Evolutionary conservation across 495 filamentous ascomycete species (phyloP), one percentile per base, ranked within the genome.

Genomic region (Lasiosphaeris hirsuta): DNA sequence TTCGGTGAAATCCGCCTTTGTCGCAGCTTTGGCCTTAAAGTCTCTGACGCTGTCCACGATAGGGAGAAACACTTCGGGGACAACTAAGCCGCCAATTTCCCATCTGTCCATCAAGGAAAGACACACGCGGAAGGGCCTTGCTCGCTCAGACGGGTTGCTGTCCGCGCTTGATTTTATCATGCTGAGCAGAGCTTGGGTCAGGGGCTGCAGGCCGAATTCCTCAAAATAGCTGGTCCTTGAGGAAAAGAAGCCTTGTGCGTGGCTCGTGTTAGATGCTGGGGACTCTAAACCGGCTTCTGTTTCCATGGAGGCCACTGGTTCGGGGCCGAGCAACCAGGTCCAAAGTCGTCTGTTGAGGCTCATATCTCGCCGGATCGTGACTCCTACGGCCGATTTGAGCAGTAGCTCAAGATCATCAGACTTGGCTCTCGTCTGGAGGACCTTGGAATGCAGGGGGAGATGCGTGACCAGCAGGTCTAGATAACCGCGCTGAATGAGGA

Each of bases 51-150:
- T 92, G 65, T 86, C 74, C 56, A 97, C 82, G n/a, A 90, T 84
- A 10, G 92, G 89, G 1, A 96, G 74, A 64, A 99, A 97, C 10
- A 97, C 83, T 33, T 88, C 84, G 0, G 92, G 89, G 6, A 96
- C 86, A 48, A 99, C 85, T 18, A 92, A 75, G 10, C 89, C 90
- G 15, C 94, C 94, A 63, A 99, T 90, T 66, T 99, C 95, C 92
- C 90, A 96, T 33, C 90, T 83, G 74, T 99, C 94, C 95, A 97
- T 96, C 51, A 99, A 73, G 13, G 95, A 96, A 5, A 97, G 76
- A 52, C 90, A 94, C 56, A 97, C 92, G 36, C 91, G 85, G 59
- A 96, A 96, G 1, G 95, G 92, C 45, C 83, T 84, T n/a, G 92
- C 90, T 65, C 84, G 80, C 56, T 97, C 90, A 3, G 82, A 70